Base-by-base conservation (phyloP, 306 rosid species). In the Dalbergia cochinchinensis region DNA sequence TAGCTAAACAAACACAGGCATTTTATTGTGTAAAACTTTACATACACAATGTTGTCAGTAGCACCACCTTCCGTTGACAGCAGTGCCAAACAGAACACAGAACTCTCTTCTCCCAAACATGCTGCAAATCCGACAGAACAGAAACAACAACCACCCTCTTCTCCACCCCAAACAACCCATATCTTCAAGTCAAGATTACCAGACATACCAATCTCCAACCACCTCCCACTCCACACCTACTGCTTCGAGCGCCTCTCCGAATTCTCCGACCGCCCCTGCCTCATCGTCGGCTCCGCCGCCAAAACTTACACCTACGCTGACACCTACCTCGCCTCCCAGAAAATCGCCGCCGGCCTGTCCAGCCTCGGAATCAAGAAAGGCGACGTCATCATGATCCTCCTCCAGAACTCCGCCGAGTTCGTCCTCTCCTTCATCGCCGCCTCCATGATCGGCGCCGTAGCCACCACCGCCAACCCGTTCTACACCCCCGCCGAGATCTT, bases 391-490 rank as follows among this genome's bases (percentile, higher is more conserved):
- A 91, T 94, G 97, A 86, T 92, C 37, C 89, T 94, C 10, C 97
- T 94, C 50, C 97, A 80, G 6, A 94, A 94, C 62, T 89, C 85
- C 14, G 83, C 93, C 0, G 98, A 94, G 73, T 94, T 91, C 33
- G 90, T 60, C 33, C 51, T 91, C 83, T 82, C 97, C 0, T 92
- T 92, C 88, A 6, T 94, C 14, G 98, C 89, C 1, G 90, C 94
- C 0, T 91, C 97, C 48, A 85, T 91, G 88, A 69, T 91, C 77
- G 98, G 97, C 42, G 95, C 94, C n/a, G 84, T 88, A 39, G 50
- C 86, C 48, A 92, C 97, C 80, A 83, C 97, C 45, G 97, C 97
- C 6, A 92, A 94, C 66, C 99, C 97, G 0, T 88, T 86, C 82
- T 92, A 90, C 85, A 91, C 97, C 7, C 35, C 89, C 2, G 78